phyloP scores from a whole-genome alignment of 2,329 filamentous ascomycete species.

The Verticillium albo-atrum region DNA sequence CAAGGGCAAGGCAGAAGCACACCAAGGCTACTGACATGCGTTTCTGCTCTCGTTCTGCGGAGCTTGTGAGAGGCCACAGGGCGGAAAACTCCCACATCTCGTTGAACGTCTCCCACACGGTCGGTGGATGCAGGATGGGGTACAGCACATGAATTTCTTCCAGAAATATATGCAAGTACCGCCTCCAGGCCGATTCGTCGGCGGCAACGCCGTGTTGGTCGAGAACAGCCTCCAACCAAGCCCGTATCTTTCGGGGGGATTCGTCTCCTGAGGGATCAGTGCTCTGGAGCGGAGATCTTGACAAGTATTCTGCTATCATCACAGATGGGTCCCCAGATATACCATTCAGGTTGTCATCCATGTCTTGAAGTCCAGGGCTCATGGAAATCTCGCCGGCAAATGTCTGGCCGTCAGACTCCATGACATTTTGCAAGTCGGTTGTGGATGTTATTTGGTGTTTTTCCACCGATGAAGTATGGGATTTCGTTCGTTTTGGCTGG shows the following conservation, averaged over 20 bases:
- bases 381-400: conserved; percentile 9
- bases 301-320: background rate
- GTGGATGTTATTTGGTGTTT: background rate
- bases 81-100: conserved; percentile 7
- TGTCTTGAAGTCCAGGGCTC: conserved; percentile 1
- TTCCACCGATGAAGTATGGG: background rate
- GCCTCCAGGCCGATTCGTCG: conserved; percentile 6
- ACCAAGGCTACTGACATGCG: conserved; percentile 6
- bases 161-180: conserved; percentile 5
- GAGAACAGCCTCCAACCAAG: conserved; percentile 6
- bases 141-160: conserved; percentile 9
- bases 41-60: conserved; percentile 6
- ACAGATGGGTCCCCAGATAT: background rate
- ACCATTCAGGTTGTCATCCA: background rate
- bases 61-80: conserved; percentile 4
- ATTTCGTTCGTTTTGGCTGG: background rate
- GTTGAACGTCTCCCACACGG: conserved; percentile 7
- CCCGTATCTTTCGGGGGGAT: conserved; percentile 1
- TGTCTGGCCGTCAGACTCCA: conserved; percentile 8
- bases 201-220: conserved; percentile 4
- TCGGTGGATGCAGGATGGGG: conserved; percentile 6
- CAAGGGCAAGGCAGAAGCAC: conserved; percentile 7
- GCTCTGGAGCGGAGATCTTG: conserved; percentile 1
- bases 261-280: background rate
- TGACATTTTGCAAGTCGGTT: conserved; percentile 1